Base-by-base conservation (phyloP, 179 eudicot genomes). In the Gypsophila paniculata region DNA sequence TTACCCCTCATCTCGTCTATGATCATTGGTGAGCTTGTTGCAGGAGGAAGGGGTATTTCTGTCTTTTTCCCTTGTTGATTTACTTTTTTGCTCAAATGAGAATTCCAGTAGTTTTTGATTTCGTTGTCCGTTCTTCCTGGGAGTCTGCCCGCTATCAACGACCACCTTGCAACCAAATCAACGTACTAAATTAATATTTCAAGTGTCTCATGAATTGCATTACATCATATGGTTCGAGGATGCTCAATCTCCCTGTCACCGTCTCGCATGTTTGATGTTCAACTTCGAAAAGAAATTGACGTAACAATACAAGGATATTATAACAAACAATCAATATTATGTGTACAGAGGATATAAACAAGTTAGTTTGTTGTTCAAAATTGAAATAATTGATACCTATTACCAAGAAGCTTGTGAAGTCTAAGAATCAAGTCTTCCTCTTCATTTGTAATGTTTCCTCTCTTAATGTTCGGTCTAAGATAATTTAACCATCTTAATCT, bases 121-220 rank as follows among this genome's bases (percentile, higher is more conserved):
- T 90, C 92, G 26, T 90, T 88, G 42, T 89, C 96, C 4, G 96
- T 88, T 78, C 96, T 74, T 22, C 91, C 90, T 4, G 96, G 91
- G 48, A 90, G 85, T 72, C 92, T 85, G 22, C 86, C 87, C 1
- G 96, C 92, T 55, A 90, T 86, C 81, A 88, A 46, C 3, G 96
- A 83, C 90, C 96, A 89, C 82, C 96, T 87, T 72, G 25, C 60
- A 59, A 48, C 3, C 58, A 51, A 36, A 73, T 19, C 3, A 70
- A 4, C 52, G 42, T 13, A 68, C 19, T 32, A n/a, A 69, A 36
- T 8, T 39, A 63, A 18, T 11, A 34, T 6, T 42, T 42, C 46
- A 42, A 42, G 46, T 29, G 46, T 29, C 34, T 4, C 34, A 29
- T 29, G 34, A 1, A 29, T 29, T 29, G 34, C 34, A 42, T 42